Evolutionary conservation across 2,329 filamentous ascomycete genomes (phyloP), one percentile per base, ranked within the genome.

Genomic region (Reticulascus tulasneorum): DNA sequence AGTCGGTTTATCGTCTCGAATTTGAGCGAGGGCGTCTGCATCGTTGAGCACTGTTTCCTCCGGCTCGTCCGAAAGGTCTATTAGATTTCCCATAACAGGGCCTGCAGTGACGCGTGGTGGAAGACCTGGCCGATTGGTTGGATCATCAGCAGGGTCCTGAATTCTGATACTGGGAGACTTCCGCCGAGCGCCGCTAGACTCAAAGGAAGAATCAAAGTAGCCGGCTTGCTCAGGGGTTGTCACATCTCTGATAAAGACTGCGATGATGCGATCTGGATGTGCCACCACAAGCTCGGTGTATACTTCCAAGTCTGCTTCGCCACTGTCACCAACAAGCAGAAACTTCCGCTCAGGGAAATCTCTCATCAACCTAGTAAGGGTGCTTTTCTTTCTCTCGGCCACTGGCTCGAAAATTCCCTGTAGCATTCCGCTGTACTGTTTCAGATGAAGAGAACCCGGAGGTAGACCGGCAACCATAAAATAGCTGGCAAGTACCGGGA

Each of bases 381-480:
- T 90, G 1, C 84, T 81, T 59, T 89, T 91, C 66, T 98, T 98
- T 39, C 91, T 74, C 61, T 98, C 94, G 0, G 91, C 89, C 0
- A 96, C 93, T 9, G 93, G 93, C 60, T 98, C 93, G 50, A 98
- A 97, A 25, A 98, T 95, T 0, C 94, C 93, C 61, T 97, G 91
- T 11, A 98, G 71, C 87, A 97, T 96, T 30, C 94, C 93, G 42
- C 80, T 87, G 60, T 98, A 98, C 47, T 94, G 88, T 60, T 98
- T 98, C 47, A 98, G 62, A 56, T 98, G 94, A 47, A 97, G 86
- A 0, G 91, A 96, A 0, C 93, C 94, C 1, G 77, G 77, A 0
- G 93, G 93, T 2, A 98, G 66, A 2, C 85, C 85, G 7, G 86
- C 85, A 25, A 84, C 63, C 46, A 82, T 79, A 58, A 97, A 94